Evolutionary conservation across 2,329 filamentous ascomycete species (phyloP), one percentile per base, ranked within the genome.

Genomic region (Boeremia lycopersici): DNA sequence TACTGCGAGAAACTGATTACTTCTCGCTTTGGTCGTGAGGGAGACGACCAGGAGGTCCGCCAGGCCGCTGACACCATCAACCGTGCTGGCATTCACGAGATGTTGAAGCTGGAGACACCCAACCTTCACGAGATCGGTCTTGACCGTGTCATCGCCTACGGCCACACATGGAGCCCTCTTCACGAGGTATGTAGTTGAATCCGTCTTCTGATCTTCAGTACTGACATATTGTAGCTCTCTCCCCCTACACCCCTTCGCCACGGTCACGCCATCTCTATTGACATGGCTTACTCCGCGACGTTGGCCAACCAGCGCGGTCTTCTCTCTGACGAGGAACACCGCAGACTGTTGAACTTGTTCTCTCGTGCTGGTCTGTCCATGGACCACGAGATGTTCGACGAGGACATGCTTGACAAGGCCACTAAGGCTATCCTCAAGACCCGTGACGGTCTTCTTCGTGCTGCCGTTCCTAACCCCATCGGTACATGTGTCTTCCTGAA

Each of bases 221-320:
- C 56, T 70, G 12, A 69, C 46, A 8, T 30, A 5, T 15, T 4
- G 6, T 41, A 90, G 73, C 81, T 91, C 9, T 80, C 88, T 0
- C 87, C 88, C 0, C 82, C 87, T 45, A 85, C 86, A 0, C 87
- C 87, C 0, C 81, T 90, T 38, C 84, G 87, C 36, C 88, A 90
- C 69, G 88, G 88, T 3, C 88, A 90, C 67, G 88, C 88, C 61
- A 90, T 90, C 62, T 88, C 85, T 2, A 88, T 90, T 57, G 88
- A 90, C 70, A 90, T 90, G 88, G 88, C 87, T 0, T 90, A 87
- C 75, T 88, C 86, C 0, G 87, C 87, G 0, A 90, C 88, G 0
- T 79, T 90, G 4, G 86, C 87, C 15, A 82, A 86, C 67, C 73
- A 79, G 55, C 82, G 85, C n/a, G 84, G 85, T 4, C 76, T 89